A percentile compares a stretch with the other conserved stretches of the same genome.
Conservation (phyloP, 2,329 filamentous ascomycete genomes). For the Aspergillus caelatus region DNA sequence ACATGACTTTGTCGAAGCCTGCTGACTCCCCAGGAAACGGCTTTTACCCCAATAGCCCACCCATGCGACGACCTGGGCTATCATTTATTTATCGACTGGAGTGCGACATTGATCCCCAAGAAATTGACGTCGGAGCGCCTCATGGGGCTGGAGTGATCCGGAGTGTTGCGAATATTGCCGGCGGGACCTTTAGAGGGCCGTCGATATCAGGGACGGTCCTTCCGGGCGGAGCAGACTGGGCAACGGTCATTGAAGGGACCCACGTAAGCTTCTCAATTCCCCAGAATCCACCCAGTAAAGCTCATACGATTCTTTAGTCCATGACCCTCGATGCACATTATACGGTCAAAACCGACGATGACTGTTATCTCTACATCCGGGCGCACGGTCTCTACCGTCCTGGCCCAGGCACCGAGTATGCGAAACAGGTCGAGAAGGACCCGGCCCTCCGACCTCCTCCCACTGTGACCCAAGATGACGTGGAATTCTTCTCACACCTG, state of each 20-base stretch:
- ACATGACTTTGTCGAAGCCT: background rate
- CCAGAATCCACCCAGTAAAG: too few relatives aligned
- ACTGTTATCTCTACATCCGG: constrained; percentile 26
- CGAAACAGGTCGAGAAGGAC: constrained; percentile 22
- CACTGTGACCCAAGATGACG: constrained; percentile 25
- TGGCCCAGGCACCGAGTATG: constrained; percentile 26
- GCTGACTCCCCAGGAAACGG: constrained; percentile 24
- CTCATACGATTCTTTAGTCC: constrained; percentile 16
- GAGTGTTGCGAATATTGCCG: constrained; percentile 25
- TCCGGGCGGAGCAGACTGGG: constrained; percentile 28
- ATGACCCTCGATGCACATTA: constrained; percentile 29
- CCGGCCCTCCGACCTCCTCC: constrained; percentile 16
- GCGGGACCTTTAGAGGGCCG: constrained; percentile 28
- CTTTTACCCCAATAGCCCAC: constrained; percentile 23
- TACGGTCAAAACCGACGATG: constrained; percentile 24
- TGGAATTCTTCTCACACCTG: constrained; percentile 31
- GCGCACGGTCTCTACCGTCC: constrained; percentile 30
- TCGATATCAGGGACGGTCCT: constrained; percentile 25
- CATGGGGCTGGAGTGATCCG: constrained; percentile 23
- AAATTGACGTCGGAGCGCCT: constrained; percentile 26
- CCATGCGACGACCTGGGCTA: constrained; percentile 26
- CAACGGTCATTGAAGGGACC: constrained; percentile 27
- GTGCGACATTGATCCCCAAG: constrained; percentile 26
- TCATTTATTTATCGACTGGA: constrained; percentile 28
- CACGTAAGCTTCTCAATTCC: constrained; percentile 15